Evolutionary conservation across 805 yeast species (phyloP).

Genomic region (Lipomyces japonicus): DNA sequence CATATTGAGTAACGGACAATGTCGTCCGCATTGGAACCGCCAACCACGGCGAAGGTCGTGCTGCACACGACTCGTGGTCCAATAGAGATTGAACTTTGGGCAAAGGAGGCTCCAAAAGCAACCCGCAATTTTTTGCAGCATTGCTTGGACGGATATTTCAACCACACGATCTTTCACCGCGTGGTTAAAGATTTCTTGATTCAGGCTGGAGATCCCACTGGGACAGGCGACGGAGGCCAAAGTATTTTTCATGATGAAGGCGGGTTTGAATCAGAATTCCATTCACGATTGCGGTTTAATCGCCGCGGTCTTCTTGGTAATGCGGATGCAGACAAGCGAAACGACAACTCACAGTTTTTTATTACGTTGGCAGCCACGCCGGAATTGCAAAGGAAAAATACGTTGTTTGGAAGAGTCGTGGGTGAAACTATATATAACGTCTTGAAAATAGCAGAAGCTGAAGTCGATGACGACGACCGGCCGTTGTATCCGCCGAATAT

Average conservation of each 20-base stretch:
- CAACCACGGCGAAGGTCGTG: conserved; percentile 56
- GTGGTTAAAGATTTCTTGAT: conserved; percentile 39
- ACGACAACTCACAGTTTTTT: conserved; percentile 44
- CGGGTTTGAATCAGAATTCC: conserved; percentile 45
- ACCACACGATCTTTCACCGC: conserved; percentile 44
- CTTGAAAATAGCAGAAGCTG: conserved; percentile 48
- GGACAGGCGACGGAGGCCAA: conserved; percentile 36
- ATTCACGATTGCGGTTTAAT: conserved; percentile 49
- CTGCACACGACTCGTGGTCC: conserved; percentile 57
- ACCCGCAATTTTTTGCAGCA: conserved; percentile 48
- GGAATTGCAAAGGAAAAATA: conserved; percentile 43
- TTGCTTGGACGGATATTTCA: conserved; percentile 46
- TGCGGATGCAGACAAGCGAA: conserved; percentile 40
- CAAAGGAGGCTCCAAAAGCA: conserved; percentile 58
- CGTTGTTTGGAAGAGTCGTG: conserved; percentile 56
- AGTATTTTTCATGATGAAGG: conserved; percentile 30
- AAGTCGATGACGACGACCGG: conserved; percentile 41
- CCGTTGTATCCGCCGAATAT: conserved; percentile 55
- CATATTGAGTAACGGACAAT: too few species aligned
- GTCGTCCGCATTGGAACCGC: conserved; percentile 45
- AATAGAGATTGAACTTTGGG: conserved; percentile 61
- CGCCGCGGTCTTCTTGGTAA: conserved; percentile 56
- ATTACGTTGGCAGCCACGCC: conserved; percentile 49
- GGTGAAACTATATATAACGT: conserved; percentile 56
- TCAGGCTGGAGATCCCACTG: conserved; percentile 41